A percentile compares a stretch with the other conserved stretches of the same genome.
Conservation (phyloP, 83 land plant genomes). For the Picea mariana region DNA sequence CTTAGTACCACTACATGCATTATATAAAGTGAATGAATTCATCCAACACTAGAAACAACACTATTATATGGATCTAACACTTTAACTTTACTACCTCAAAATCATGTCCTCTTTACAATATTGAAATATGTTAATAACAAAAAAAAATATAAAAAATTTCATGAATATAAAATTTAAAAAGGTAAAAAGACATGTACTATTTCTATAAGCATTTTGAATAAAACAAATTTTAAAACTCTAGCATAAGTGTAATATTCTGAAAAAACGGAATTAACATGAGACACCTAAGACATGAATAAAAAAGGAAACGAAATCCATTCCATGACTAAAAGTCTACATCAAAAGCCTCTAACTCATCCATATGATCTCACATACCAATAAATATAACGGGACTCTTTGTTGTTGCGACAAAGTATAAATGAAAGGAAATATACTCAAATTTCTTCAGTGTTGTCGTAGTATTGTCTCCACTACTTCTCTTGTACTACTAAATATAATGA, state of each 20-base stretch:
- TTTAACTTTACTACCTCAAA: no score
- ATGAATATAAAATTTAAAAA: not conserved
- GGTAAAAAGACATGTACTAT: not conserved
- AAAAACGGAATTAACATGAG: not conserved
- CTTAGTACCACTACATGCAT: no score
- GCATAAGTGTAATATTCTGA: not conserved
- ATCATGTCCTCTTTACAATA: no score
- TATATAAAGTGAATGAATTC: no score
- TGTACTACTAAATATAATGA: no score
- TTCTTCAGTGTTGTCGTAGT: no score
- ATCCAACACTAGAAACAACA: no score
- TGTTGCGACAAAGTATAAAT: constrained; percentile 85
- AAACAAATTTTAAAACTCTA: not conserved
- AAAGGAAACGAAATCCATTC: not conserved
- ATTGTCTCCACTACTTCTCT: no score
- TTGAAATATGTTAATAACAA: no score
- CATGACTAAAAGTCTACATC: constrained; percentile 94
- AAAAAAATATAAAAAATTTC: no score
- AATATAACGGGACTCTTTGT: constrained; percentile 99
- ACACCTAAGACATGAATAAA: not conserved
- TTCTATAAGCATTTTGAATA: not conserved
- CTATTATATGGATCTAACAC: no score
- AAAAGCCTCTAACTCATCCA: constrained; percentile 99
- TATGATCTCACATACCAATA: constrained; percentile 97
- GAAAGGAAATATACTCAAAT: constrained; percentile 14